Evolutionary conservation across 139 green algal genomes (phyloP).

Genomic region (Mychonastes homosphaera): DNA sequence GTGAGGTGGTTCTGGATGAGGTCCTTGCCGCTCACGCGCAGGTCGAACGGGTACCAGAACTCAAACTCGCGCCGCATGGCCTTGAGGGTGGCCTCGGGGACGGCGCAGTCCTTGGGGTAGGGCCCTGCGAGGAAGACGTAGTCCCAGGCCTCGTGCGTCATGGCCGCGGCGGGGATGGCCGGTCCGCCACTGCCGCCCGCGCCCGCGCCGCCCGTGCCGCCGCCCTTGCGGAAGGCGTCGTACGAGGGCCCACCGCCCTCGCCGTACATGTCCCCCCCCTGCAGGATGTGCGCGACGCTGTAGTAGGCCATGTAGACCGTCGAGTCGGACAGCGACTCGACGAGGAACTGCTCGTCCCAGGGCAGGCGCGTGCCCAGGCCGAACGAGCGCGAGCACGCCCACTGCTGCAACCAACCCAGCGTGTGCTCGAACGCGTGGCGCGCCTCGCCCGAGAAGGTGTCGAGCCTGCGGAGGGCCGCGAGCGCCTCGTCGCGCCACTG

Average conservation of each 20-base stretch:
- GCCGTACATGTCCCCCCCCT: slow-evolving; percentile 86
- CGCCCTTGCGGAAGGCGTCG: no score
- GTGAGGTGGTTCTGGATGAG: slow-evolving; percentile 99
- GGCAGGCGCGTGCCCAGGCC: slow-evolving; percentile 90
- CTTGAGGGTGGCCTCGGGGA: slow-evolving; percentile 47
- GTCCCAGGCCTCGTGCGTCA: slow-evolving; percentile 90
- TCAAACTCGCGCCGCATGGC: slow-evolving; percentile 81
- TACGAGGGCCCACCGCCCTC: slow-evolving; percentile 15
- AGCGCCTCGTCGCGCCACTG: slow-evolving; percentile 56
- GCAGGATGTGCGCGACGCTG: slow-evolving; percentile 53
- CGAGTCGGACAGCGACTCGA: slow-evolving; percentile 96
- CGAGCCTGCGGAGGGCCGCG: slow-evolving; percentile 55
- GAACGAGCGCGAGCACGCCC: slow-evolving; percentile 92
- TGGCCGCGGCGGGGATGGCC: slow-evolving; percentile 54
- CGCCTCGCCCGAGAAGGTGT: slow-evolving; percentile 54
- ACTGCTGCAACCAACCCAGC: slow-evolving; percentile 91
- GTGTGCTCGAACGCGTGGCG: slow-evolving; percentile 70
- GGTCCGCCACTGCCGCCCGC: no score
- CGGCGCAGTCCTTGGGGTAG: slow-evolving; percentile 35
- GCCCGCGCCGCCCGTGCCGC: no score
- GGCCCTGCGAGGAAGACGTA: slow-evolving; percentile 69
- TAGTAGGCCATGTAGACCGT: slow-evolving; percentile 99
- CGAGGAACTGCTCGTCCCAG: slow-evolving; percentile 91
- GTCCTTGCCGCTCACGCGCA: slow-evolving; percentile 89
- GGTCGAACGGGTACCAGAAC: slow-evolving; percentile 99